Percentiles rank a stretch among this genome's conserved stretches.
Evolutionary conservation across 139 green algal genomes (phyloP).

Genomic region (Zygnema circumcarinatum): DNA sequence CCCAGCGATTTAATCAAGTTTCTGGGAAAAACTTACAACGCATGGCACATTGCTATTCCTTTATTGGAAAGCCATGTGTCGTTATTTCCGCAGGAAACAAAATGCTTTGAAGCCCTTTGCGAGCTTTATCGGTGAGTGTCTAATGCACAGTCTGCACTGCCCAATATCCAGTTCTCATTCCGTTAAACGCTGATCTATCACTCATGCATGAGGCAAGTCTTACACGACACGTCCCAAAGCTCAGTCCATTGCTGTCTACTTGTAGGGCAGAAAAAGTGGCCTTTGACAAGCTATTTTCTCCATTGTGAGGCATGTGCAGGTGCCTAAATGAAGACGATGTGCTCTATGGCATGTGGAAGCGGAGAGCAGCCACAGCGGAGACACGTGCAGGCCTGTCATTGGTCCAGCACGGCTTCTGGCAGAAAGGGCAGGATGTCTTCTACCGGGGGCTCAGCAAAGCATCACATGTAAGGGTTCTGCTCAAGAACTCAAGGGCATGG

Average conservation of each 20-base stretch:
- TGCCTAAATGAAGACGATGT: constrained; percentile 88
- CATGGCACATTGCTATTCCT: constrained; percentile 95
- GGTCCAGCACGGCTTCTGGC: constrained; percentile 86
- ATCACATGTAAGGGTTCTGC: background rate
- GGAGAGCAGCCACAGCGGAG: constrained; percentile 63
- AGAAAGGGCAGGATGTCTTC: constrained; percentile 78
- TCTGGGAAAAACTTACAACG: constrained; percentile 93
- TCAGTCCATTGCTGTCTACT: no score
- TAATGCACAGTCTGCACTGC: no score
- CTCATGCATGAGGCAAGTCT: no score
- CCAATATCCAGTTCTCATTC: no score
- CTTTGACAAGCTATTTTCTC: no score
- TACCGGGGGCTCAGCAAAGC: constrained; percentile 41
- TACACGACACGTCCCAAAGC: no score
- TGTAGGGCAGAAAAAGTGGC: no score
- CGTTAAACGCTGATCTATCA: no score
- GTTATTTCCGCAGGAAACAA: constrained; percentile 89
- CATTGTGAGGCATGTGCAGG: no score
- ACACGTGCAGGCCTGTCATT: constrained; percentile 74
- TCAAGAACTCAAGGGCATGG: no score
- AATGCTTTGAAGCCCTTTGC: constrained; percentile 49
- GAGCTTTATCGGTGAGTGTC: constrained; percentile 51
- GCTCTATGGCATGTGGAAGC: constrained; percentile 86
- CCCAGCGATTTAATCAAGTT: constrained; percentile 97
- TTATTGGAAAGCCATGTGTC: constrained; percentile 95